phyloP scores from a whole-genome alignment of 257 asterid species.

The Prunella vulgaris region DNA sequence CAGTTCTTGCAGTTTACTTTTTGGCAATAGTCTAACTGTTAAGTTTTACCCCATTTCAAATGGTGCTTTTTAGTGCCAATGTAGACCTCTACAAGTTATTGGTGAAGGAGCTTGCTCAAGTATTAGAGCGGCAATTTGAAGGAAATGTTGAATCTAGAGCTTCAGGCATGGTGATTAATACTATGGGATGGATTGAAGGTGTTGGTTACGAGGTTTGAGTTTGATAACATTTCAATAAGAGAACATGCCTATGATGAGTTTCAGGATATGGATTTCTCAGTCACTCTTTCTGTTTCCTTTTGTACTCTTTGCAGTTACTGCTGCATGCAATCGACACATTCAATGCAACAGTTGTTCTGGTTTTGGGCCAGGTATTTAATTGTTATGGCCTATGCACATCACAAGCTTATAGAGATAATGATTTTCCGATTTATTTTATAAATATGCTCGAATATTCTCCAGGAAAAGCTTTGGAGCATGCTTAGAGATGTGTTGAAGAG shows the following conservation, averaged over 20 bases:
- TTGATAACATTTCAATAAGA: background rate
- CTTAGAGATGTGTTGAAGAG: constrained; percentile 76
- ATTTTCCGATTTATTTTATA: constrained; percentile 20
- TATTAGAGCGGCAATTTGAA: constrained; percentile 74
- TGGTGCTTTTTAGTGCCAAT: constrained; percentile 66
- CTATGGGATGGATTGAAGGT: constrained; percentile 99
- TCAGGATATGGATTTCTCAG: constrained; percentile 2
- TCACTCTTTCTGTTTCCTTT: background rate
- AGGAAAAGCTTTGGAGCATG: constrained; percentile 99
- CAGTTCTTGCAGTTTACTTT: background rate
- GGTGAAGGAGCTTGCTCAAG: constrained; percentile 88
- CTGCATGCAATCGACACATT: constrained; percentile 86
- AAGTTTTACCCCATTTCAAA: constrained; percentile 2
- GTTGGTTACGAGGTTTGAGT: constrained; percentile 85
- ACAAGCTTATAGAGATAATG: background rate
- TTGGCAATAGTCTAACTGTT: background rate
- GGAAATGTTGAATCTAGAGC: constrained; percentile 93
- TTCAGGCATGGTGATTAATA: constrained; percentile 91
- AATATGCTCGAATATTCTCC: constrained; percentile 17
- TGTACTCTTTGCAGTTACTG: constrained; percentile 60
- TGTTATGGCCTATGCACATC: background rate
- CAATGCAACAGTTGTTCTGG: constrained; percentile 80
- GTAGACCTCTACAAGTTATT: constrained; percentile 80
- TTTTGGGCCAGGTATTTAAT: constrained; percentile 80
- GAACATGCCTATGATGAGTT: background rate